Evolutionary conservation across 192 early-diverging fungal species (phyloP), one percentile per base, ranked within the genome.

Genomic region (Backusella parvicylindrica): DNA sequence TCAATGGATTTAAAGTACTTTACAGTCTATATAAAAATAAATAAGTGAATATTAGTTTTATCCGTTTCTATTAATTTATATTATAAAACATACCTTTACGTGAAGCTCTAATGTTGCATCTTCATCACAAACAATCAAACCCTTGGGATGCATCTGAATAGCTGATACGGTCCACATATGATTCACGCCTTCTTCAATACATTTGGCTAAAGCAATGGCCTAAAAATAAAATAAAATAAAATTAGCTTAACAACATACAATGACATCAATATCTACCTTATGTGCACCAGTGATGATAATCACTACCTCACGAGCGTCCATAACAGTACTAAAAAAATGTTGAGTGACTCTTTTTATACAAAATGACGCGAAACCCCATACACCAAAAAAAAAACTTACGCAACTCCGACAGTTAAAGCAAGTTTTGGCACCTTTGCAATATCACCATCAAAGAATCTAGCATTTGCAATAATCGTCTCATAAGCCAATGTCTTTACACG

Each of bases 111-210:
- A 80, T 1, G 92, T 93, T 47, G 93, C 91, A 73, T 95, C 93
- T 76, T 95, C 93, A 72, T 95, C 93, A 78, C 93, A 95, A 21
- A 93, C 92, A 79, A 95, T 90, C 76, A 95, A 86, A 18, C 90
- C 89, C 73, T 90, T 89, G 38, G 92, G 90, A 71, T 95, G 93
- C 31, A 91, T 80, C 82, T 95, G 93, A 77, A 95, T 92, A 50
- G 93, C 93, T 33, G 91, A 93, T 31, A 95, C 92, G n/a, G 92
- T 94, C 91, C 91, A 94, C 92, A 94, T 92, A 82, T 93, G 92
- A 83, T 95, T 95, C 56, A 95, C 90, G 30, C 92, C 84, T 72
- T 85, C 88, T 77, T 91, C 93, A 75, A 95, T 92, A 79, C 92
- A 93, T 82, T 95, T 95, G 64, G 93, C 91, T 56, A 95, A 84